Base-by-base conservation (phyloP, 2,329 filamentous ascomycete genomes). In the Trichoderma sp. region DNA sequence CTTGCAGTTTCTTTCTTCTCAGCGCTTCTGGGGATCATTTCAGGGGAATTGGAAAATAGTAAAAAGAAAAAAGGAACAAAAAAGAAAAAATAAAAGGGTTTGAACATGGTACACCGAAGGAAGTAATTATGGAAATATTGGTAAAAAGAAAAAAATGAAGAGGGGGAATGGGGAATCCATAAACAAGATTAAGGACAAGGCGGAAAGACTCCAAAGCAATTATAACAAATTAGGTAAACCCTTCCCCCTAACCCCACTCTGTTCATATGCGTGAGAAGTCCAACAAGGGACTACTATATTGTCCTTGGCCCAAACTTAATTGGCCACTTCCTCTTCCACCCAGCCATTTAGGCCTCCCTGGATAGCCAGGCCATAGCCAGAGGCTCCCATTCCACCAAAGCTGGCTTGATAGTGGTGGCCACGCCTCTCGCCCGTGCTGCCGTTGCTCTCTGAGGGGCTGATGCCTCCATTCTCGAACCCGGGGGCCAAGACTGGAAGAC, bases 401-500 rank as follows among this genome's bases (percentile, higher is more conserved):
- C 87, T 90, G 34, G 86, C 84, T 80, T 91, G 89, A 80, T 91
- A 92, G 74, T 91, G 89, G 77, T 92, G 90, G 12, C 89, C 89
- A 71, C 89, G 85, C 69, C 89, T 86, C 80, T 89, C 86, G 51
- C 85, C 85, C 30, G 87, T 86, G 67, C 82, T 81, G 6, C 81
- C 83, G 39, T 81, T 81, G 73, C 82, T 79, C 74, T 84, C 85
- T 76, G 83, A 84, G 53, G 85, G 84, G 80, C 85, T 87, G 74
- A 83, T 86, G 70, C 84, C 85, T 57, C 87, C 87, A 68, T 90
- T 90, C 80, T 90, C 88, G 70, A 90, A 89, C 18, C 87, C 88
- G 21, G 89, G 88, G 0, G 88, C 89, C 69, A 92, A 86, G 6
- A 88, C 89, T 1, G 96, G 96, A 78, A 99, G 85, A 80, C 94